These are phyloP conservation scores for Aureobasidium melanogenum DNA, from an alignment of 2,329 filamentous ascomycete species.

Conservation along the genomic window DNA sequence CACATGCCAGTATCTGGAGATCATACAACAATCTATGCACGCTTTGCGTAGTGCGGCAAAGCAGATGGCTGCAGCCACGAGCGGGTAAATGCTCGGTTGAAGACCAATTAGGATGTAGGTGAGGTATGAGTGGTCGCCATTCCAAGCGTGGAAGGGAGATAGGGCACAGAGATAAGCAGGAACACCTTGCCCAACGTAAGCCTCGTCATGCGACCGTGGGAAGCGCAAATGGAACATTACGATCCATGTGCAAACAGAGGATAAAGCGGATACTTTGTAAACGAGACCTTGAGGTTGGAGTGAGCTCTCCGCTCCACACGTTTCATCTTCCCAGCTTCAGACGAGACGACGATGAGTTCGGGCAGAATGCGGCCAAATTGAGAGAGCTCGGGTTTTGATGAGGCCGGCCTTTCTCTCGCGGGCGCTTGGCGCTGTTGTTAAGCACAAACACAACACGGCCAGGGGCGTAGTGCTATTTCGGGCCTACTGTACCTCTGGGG, in stretches of 20 bases:
- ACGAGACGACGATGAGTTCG: background rate
- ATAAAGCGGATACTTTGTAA: background rate
- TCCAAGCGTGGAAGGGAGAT: background rate
- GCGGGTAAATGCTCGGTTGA: slow-evolving; percentile 10
- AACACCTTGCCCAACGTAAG: background rate
- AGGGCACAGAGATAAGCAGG: slow-evolving; percentile 7
- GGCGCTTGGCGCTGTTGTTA: background rate
- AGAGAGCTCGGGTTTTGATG: background rate
- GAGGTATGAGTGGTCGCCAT: background rate
- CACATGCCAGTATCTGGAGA: slow-evolving; percentile 6
- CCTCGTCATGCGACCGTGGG: background rate
- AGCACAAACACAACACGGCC: slow-evolving; percentile 1
- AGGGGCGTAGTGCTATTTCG: slow-evolving; percentile 10
- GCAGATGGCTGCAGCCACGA: background rate
- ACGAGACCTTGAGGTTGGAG: background rate
- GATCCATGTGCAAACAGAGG: background rate
- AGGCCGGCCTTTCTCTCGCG: background rate
- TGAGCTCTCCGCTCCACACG: background rate
- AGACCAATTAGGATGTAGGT: slow-evolving; percentile 1
- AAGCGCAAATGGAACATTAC: background rate
- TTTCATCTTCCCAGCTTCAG: background rate
- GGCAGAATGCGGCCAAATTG: background rate
- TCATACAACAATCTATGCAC: background rate
- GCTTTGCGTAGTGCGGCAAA: background rate
- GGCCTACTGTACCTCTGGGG: background rate